Base-by-base conservation (phyloP, 768 basidiomycete genomes). In the Fibroporia radiculosa region DNA sequence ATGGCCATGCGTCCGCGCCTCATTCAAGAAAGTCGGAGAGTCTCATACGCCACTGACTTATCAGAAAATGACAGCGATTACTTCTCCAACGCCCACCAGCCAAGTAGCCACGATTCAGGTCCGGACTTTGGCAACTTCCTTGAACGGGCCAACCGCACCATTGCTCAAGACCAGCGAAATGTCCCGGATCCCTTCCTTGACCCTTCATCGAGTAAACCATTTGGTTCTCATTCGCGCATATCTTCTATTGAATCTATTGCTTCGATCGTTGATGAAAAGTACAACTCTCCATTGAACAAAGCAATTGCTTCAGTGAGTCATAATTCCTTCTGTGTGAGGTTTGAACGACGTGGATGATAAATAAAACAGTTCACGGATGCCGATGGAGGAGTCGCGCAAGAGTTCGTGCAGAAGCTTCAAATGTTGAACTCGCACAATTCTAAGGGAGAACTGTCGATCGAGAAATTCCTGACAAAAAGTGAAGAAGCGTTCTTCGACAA, bases 331-430 rank as follows among this genome's bases (percentile, higher is more conserved):
- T 25, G 7, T 18, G 8, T 25, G 33, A 10, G 8, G 16, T 6
- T 19, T 40, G 8, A 16, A 22, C 37, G 29, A 48, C 45, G 18
- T 32, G 37, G 41, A 31, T 23, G 26, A 42, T 11, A n/a, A n/a
- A n/a, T n/a, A n/a, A n/a, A n/a, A n/a, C 41, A 92, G 85, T 96
- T 96, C 66, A 95, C 93, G 18, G 93, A 95, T 62, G 74, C 88
- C 1, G 91, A 95, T 60, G 93, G 93, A 27, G 89, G 89, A 37
- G 92, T 96, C 40, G 86, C 91, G 8, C 77, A 83, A 27, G 82
- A 88, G 45, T 96, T 95, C 63, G 87, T 92, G 7, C 80, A 86
- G 56, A 91, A 85, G 61, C 66, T 96, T 31, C 84, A 90, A 58
- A 59, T 59, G 45, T 74, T 95, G 47, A 82, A 76, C 34, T 71